These are phyloP conservation scores for Taphrina communis DNA, from an alignment of 1,139 yeast genomes.

Conservation along the genomic window DNA sequence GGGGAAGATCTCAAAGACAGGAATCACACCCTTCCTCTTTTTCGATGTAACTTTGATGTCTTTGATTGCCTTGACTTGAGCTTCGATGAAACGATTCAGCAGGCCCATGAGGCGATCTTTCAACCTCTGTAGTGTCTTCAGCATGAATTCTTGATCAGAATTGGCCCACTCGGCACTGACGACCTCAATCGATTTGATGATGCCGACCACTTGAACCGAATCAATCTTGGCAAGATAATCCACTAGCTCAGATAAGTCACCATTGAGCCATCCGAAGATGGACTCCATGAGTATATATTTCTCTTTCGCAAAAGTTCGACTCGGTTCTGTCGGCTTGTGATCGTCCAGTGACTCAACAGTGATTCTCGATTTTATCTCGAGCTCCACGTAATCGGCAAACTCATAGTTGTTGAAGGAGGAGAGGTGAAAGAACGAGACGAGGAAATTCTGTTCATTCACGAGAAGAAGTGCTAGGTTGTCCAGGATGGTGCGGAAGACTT, in stretches of 20 bases:
- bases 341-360: slow-evolving; percentile 48
- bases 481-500: slow-evolving; percentile 48
- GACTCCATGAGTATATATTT: slow-evolving; percentile 60
- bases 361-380: slow-evolving; percentile 52
- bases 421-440: slow-evolving; percentile 70
- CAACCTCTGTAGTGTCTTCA: slow-evolving; percentile 60
- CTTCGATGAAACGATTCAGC: slow-evolving; percentile 67
- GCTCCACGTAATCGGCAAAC: slow-evolving; percentile 59
- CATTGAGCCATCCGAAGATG: slow-evolving; percentile 63
- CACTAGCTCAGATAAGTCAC: slow-evolving; percentile 54
- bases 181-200: slow-evolving; percentile 56
- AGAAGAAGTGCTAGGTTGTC: slow-evolving; percentile 55
- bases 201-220: slow-evolving; percentile 56
- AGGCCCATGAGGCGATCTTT: slow-evolving; percentile 59
- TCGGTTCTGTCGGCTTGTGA: slow-evolving; percentile 55
- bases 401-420: slow-evolving; percentile 58
- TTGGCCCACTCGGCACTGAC: slow-evolving; percentile 54
- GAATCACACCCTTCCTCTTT: slow-evolving; percentile 56
- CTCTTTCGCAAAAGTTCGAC: slow-evolving; percentile 63
- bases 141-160: slow-evolving; percentile 71
- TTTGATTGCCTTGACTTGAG: slow-evolving; percentile 62
- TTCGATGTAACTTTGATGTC: slow-evolving; percentile 59
- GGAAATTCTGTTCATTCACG: slow-evolving; percentile 68
- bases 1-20: slow-evolving; percentile 57
- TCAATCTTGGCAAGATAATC: slow-evolving; percentile 52